A percentile compares a stretch with the other conserved stretches of the same genome.
Conservation (phyloP, 1,284 basidiomycete genomes). For the Boletellus dicymbophilus region DNA sequence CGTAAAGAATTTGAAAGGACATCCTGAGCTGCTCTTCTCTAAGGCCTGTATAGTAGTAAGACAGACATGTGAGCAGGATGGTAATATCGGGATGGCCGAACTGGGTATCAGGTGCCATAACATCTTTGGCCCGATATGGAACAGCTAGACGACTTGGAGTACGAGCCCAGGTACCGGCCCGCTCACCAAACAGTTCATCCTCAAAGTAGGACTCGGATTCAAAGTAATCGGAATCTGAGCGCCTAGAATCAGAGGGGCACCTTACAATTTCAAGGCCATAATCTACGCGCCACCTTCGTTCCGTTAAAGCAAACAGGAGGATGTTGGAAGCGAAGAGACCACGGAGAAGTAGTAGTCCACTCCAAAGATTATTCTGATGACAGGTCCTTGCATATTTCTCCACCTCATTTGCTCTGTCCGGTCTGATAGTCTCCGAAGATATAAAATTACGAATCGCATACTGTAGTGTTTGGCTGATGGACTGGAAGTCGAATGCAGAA, state of each 20-base stretch:
- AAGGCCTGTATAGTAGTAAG: slow-evolving; percentile 46
- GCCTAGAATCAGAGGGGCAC: too few species aligned
- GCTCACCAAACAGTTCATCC: too few species aligned
- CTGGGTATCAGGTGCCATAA: not conserved
- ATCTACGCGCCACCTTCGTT: not conserved
- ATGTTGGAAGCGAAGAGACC: not conserved
- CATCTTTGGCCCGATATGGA: not conserved
- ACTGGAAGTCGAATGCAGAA: not conserved
- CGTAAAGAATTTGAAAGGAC: slow-evolving; percentile 41
- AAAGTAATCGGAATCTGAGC: too few species aligned
- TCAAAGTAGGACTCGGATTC: too few species aligned
- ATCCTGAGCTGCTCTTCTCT: slow-evolving; percentile 35
- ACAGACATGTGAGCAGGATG: not conserved
- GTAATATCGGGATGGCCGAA: not conserved
- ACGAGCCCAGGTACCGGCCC: too few species aligned
- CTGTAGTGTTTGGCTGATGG: slow-evolving; percentile 7
- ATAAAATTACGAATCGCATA: slow-evolving; percentile 25
- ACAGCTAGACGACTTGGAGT: too few species aligned
- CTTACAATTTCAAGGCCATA: not conserved
- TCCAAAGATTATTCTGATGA: not conserved
- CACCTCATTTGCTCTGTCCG: not conserved
- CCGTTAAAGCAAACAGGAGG: not conserved
- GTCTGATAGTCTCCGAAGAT: not conserved
- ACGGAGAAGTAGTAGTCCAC: not conserved
- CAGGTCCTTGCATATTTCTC: not conserved